phyloP scores from a whole-genome alignment of 805 yeast genomes.

The Saccharomycopsis fodiens region DNA sequence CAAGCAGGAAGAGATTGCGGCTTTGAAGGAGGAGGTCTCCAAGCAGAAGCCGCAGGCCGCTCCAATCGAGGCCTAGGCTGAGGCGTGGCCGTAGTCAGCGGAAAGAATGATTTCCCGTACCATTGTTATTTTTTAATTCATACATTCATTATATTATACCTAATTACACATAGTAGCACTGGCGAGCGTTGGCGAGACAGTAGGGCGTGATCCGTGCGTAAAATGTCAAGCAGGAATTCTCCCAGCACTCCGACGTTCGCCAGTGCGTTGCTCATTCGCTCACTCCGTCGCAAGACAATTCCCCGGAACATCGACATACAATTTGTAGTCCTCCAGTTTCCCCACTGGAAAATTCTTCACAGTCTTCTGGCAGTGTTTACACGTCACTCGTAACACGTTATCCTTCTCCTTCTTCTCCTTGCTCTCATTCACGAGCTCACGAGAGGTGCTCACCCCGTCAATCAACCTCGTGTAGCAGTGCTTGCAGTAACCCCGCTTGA shows the following conservation, averaged over 20 bases:
- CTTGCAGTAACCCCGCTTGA: conserved; percentile 17
- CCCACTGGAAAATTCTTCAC: conserved; percentile 13
- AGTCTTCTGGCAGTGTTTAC: conserved; percentile 3
- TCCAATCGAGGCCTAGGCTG: conserved; percentile 9
- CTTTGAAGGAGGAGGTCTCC: conserved; percentile 1
- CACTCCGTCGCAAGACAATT: conserved; percentile 1
- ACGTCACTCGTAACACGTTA: conserved; percentile 3
- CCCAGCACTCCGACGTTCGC: neutral
- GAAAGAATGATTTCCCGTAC: too few relatives aligned
- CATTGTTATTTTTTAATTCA: too few relatives aligned
- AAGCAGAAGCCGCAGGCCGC: neutral
- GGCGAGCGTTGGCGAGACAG: too few relatives aligned
- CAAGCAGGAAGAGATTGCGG: conserved; percentile 1
- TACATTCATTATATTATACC: too few relatives aligned
- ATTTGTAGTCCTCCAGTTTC: neutral
- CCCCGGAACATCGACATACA: conserved; percentile 1
- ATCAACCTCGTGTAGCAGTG: conserved; percentile 12
- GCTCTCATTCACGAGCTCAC: conserved; percentile 1
- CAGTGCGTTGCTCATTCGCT: too few relatives aligned
- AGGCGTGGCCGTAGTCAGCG: too few relatives aligned
- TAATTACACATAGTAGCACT: too few relatives aligned
- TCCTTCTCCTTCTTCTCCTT: neutral
- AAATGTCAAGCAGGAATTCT: neutral
- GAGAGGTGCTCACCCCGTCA: conserved; percentile 8
- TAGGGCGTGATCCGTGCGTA: neutral